These are phyloP conservation scores for Phanerodontia chrysosporium DNA, from an alignment of 768 basidiomycete species.

Conservation along the genomic window DNA sequence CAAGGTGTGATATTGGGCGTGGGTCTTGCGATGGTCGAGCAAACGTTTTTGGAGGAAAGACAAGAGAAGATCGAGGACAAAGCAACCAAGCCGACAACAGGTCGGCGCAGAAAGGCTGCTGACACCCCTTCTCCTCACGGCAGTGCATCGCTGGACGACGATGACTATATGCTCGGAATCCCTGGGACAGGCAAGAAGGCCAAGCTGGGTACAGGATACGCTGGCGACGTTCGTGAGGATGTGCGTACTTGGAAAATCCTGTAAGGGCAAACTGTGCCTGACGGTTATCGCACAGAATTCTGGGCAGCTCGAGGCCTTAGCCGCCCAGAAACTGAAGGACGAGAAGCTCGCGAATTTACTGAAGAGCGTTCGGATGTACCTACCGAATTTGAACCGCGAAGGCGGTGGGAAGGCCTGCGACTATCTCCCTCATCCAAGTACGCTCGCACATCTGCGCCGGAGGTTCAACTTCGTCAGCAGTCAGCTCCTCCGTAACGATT, in stretches of 20 bases:
- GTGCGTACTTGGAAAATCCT: slow-evolving; percentile 40
- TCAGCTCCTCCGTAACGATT: slow-evolving; percentile 85
- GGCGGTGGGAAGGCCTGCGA: slow-evolving; percentile 82
- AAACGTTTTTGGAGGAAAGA: slow-evolving; percentile 56
- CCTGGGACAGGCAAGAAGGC: slow-evolving; percentile 54
- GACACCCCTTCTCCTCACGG: slow-evolving; percentile 18
- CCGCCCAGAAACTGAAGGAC: slow-evolving; percentile 71
- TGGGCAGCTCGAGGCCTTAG: slow-evolving; percentile 75
- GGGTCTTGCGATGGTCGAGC: slow-evolving; percentile 83
- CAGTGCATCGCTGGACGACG: slow-evolving; percentile 49
- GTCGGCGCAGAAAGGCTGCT: slow-evolving; percentile 39
- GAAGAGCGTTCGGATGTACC: slow-evolving; percentile 68
- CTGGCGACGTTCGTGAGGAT: slow-evolving; percentile 79
- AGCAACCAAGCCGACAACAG: slow-evolving; percentile 27
- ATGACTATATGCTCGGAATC: slow-evolving; percentile 34
- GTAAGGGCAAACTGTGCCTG: neutral
- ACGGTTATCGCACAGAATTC: slow-evolving; percentile 47
- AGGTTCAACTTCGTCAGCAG: slow-evolving; percentile 88
- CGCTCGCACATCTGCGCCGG: slow-evolving; percentile 85
- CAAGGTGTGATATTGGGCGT: slow-evolving; percentile 91
- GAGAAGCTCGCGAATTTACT: slow-evolving; percentile 68
- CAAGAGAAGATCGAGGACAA: slow-evolving; percentile 30
- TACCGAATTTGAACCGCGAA: slow-evolving; percentile 74
- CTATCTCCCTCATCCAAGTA: slow-evolving; percentile 88
- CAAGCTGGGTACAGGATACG: slow-evolving; percentile 85